phyloP scores from a whole-genome alignment of 1,139 yeast species.

The Hansenula anomala region DNA sequence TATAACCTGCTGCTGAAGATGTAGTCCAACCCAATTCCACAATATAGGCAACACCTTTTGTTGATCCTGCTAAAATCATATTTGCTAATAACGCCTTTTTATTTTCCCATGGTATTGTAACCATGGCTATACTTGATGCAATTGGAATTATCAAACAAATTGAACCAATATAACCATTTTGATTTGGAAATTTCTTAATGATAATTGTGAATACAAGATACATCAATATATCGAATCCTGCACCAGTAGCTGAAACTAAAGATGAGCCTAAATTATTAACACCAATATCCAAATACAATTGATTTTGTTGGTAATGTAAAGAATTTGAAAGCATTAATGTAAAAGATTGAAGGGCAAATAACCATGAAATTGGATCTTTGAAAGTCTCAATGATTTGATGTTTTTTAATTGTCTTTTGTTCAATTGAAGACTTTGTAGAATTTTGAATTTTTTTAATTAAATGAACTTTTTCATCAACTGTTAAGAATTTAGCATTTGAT shows the following conservation, averaged over 20 bases:
- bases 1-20: slow-evolving; percentile 26
- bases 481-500: slow-evolving; percentile 41
- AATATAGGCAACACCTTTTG: slow-evolving; percentile 19
- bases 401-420: slow-evolving; percentile 40
- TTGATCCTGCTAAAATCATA: slow-evolving; percentile 17
- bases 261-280: slow-evolving; percentile 24
- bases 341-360: slow-evolving; percentile 38
- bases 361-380: slow-evolving; percentile 43
- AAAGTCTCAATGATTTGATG: slow-evolving; percentile 47
- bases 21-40: slow-evolving; percentile 19
- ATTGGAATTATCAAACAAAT: slow-evolving; percentile 20
- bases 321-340: slow-evolving; percentile 35
- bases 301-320: slow-evolving; percentile 36
- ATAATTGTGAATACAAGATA: slow-evolving; percentile 16
- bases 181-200: slow-evolving; percentile 12
- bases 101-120: slow-evolving; percentile 24
- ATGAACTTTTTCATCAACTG: slow-evolving; percentile 44
- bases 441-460: slow-evolving; percentile 42
- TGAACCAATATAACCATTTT: slow-evolving; percentile 18
- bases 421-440: slow-evolving; percentile 46
- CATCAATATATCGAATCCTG: slow-evolving; percentile 24
- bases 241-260: slow-evolving; percentile 29
- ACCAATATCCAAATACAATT: slow-evolving; percentile 34
- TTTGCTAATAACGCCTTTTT: slow-evolving; percentile 29
- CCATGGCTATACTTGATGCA: slow-evolving; percentile 27